Conservation (phyloP, 345 rosid genomes). For the Eucalyptus globulus region DNA sequence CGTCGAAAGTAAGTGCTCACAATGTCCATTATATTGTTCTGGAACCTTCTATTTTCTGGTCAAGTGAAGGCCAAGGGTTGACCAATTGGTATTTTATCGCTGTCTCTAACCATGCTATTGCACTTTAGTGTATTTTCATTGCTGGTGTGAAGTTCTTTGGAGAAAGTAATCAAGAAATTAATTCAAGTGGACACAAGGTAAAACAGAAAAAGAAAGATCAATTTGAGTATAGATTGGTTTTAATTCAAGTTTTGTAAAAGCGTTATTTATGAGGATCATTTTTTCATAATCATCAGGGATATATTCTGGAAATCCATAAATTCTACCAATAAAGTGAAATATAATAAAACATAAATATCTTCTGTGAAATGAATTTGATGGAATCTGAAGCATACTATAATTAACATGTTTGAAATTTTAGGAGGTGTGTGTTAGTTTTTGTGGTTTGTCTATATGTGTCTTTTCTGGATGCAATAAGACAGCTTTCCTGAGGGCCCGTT, state of each 20-base stretch:
- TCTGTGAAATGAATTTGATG: background rate
- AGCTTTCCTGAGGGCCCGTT: background rate
- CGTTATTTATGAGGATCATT: background rate
- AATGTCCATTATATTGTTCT: background rate
- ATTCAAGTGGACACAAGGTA: background rate
- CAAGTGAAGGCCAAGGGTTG: background rate
- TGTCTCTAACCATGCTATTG: background rate
- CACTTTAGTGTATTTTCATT: background rate
- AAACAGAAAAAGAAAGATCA: background rate
- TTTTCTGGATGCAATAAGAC: background rate
- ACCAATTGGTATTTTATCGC: background rate
- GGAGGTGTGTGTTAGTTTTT: background rate
- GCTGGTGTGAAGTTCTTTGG: background rate
- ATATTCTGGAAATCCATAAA: background rate
- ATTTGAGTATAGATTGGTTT: background rate
- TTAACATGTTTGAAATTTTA: background rate
- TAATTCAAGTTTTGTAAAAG: background rate
- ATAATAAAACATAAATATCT: background rate
- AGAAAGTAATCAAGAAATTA: background rate
- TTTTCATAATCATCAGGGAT: background rate
- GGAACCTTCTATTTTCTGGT: background rate
- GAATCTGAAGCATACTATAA: background rate
- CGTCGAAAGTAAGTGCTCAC: slow-evolving; percentile 63
- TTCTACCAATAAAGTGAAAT: background rate
- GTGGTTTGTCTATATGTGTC: background rate